Evolutionary conservation across 1,139 yeast genomes (phyloP).

Genomic region (Lodderomyces theae): DNA sequence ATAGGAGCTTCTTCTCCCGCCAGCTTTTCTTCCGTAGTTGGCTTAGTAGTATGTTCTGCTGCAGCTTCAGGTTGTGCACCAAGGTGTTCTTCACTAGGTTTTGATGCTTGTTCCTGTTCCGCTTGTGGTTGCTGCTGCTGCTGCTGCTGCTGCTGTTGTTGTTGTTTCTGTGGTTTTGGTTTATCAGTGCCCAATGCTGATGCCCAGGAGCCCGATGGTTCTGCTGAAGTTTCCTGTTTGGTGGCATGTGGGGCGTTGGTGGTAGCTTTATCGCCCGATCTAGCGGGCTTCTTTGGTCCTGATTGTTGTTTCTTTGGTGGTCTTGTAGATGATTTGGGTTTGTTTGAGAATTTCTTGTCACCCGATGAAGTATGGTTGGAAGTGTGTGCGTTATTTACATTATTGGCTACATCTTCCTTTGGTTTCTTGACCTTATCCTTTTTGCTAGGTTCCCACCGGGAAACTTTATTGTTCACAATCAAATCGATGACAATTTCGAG

Average conservation of each 20-base stretch:
- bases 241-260: slow-evolving; percentile 5
- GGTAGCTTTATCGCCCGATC: slow-evolving; percentile 1
- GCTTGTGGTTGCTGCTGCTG: no score
- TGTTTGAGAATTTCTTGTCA: slow-evolving; percentile 10
- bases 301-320: slow-evolving; percentile 10
- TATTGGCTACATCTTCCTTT: slow-evolving; percentile 21
- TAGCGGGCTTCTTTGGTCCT: slow-evolving; percentile 5
- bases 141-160: no score
- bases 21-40: slow-evolving; percentile 4
- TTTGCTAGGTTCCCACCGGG: slow-evolving; percentile 58
- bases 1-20: slow-evolving; percentile 10
- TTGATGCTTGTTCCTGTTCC: slow-evolving; percentile 5
- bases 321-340: slow-evolving; percentile 11
- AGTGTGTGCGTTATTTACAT: slow-evolving; percentile 3
- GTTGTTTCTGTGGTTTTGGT: slow-evolving; percentile 20
- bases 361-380: slow-evolving; percentile 6
- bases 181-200: slow-evolving; percentile 45
- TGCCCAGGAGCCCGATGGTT: slow-evolving; percentile 47
- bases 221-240: slow-evolving; percentile 13
- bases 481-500: slow-evolving; percentile 80
- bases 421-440: slow-evolving; percentile 44
- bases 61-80: slow-evolving; percentile 6
- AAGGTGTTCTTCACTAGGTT: slow-evolving; percentile 9
- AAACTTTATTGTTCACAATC: slow-evolving; percentile 76
- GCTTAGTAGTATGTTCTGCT: neutral